Conservation (phyloP, 2,329 filamentous ascomycete genomes). For the Microsporum canis region DNA sequence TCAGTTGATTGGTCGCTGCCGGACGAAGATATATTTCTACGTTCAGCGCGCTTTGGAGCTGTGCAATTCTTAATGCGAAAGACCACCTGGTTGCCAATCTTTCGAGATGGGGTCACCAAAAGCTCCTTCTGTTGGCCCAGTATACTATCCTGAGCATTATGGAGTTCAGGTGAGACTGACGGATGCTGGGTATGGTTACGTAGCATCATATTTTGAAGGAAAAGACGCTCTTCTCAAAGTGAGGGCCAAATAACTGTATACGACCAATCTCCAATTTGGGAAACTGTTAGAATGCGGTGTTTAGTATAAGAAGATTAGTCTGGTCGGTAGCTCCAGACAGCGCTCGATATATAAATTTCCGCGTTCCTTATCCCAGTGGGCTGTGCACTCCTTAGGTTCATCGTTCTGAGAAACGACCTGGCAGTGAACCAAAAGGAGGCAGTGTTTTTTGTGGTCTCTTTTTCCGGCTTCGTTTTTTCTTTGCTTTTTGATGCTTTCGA, state of each 20-base stretch:
- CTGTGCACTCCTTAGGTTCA: neutral
- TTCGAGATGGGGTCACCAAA: slow-evolving; percentile 7
- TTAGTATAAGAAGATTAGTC: neutral
- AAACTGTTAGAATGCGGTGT: neutral
- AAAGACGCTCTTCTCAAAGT: neutral
- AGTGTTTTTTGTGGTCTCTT: neutral
- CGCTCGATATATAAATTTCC: neutral
- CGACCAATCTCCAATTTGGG: slow-evolving; percentile 2
- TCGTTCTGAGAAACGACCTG: neutral
- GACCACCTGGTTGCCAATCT: slow-evolving; percentile 14
- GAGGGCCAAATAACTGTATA: neutral
- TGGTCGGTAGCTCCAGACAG: neutral
- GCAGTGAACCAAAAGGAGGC: neutral
- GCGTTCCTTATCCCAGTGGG: neutral
- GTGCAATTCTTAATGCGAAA: slow-evolving; percentile 12
- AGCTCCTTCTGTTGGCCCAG: neutral
- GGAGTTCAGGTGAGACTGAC: neutral
- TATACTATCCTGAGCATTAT: neutral
- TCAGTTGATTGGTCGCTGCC: slow-evolving; percentile 6
- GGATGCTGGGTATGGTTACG: neutral
- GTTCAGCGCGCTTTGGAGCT: neutral
- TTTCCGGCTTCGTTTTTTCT: neutral
- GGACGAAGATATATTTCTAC: neutral
- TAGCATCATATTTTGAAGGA: neutral
- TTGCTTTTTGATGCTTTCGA: neutral